Base-by-base conservation (phyloP, 1,284 basidiomycete genomes). In the Coniophora puteana region DNA sequence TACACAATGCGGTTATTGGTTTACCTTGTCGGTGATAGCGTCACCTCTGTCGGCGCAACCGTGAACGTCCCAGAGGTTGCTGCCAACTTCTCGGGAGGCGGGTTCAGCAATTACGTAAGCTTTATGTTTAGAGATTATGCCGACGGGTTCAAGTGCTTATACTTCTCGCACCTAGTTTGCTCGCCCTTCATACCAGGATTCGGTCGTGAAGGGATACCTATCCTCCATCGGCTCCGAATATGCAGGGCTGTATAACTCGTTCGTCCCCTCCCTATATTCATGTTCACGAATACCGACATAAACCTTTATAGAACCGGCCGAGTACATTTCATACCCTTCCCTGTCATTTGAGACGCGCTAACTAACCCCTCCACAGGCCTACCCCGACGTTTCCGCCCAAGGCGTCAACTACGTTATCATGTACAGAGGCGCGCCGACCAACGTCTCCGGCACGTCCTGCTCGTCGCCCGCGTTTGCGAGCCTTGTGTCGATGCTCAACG, bases 21-120 rank as follows among this genome's bases (percentile, higher is more conserved):
- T 14, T 8, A 7, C 14, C n/a, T n/a, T 35, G 8, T 13, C 13
- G 8, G 5, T 20, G 5, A 7, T 21, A 68, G 67, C 45, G 58
- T 79, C 26, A 76, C 74, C 5, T 63, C 69, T 5, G 67, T 78
- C 33, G 76, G 76, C 25, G 75, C 73, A 10, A 77, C 74, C 8
- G 63, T 69, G 16, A 54, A 49, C 3, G 61, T 65, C 29, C 63
- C 62, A 8, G 69, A 71, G 44, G 41, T 12, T 23, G 40, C 40
- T 6, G 63, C 63, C 31, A 54, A 58, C 37, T 67, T 60, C 34
- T 60, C 61, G 26, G 76, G 77, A 24, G 71, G 67, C 22, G 77
- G 55, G 24, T 65, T 64, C 46, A 60, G 40, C 33, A 41, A 41
- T 33, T 41, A 41, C 33, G 74, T 78, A 43, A 51, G 65, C 56